Percentiles rank a stretch among this genome's conserved stretches.
phyloP scores from a whole-genome alignment of 2,329 filamentous ascomycete species.

The Davidsoniella virescens region DNA sequence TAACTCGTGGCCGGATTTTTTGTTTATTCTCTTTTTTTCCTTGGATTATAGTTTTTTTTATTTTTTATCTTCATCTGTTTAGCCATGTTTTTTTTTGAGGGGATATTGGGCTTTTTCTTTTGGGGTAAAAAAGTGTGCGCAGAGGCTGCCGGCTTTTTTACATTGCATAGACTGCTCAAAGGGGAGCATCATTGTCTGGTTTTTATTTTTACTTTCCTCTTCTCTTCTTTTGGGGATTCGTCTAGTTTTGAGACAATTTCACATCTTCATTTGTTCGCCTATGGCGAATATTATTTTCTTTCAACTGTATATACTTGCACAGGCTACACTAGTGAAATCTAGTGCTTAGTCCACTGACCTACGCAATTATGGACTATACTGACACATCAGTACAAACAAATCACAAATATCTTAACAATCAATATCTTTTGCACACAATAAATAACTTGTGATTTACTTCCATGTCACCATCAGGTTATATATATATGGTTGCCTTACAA shows the following conservation, averaged over 20 bases:
- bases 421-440: too few species aligned
- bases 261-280: too few species aligned
- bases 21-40: neutral
- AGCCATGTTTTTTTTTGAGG: slow-evolving; percentile 1
- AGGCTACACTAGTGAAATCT: too few species aligned
- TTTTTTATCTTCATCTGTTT: neutral
- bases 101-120: slow-evolving; percentile 8
- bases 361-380: too few species aligned
- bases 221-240: neutral
- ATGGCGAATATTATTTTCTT: neutral
- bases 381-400: too few species aligned
- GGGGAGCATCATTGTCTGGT: neutral
- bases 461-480: too few species aligned
- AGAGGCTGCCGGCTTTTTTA: slow-evolving; percentile 11
- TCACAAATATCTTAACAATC: too few species aligned
- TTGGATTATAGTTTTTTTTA: neutral
- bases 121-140: slow-evolving; percentile 10
- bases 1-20: neutral
- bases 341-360: too few species aligned
- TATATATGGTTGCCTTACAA: too few species aligned
- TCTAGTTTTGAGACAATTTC: too few species aligned
- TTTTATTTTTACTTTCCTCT: neutral
- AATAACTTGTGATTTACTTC: too few species aligned
- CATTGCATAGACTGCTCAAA: slow-evolving; percentile 3
- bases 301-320: neutral